A percentile compares a stretch with the other conserved stretches of the same genome.
phyloP scores from a whole-genome alignment of 805 yeast genomes.

The Pichia pseudocactophila region DNA sequence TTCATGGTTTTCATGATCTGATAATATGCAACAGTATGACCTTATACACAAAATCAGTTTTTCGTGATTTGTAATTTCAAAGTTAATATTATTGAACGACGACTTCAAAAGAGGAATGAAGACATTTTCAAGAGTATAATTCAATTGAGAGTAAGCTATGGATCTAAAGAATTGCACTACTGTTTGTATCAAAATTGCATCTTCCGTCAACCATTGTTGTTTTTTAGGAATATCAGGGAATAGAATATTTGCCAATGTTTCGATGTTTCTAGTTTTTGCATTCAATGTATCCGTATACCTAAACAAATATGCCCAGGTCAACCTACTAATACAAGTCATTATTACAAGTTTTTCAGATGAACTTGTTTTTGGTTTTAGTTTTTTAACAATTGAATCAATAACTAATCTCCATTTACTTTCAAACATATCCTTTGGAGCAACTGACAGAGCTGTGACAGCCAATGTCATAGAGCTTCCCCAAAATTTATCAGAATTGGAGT shows the following conservation, averaged over 20 bases:
- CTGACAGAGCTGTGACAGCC: conserved; percentile 66
- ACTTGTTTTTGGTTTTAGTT: conserved; percentile 52
- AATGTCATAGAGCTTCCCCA: conserved; percentile 67
- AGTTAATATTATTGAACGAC: conserved; percentile 45
- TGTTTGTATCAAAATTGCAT: conserved; percentile 51
- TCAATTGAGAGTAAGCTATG: conserved; percentile 70
- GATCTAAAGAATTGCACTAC: conserved; percentile 67
- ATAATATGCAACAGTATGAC: conserved; percentile 62
- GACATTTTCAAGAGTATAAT: conserved; percentile 70
- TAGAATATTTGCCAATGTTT: conserved; percentile 50
- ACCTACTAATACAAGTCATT: conserved; percentile 58
- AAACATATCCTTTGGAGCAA: conserved; percentile 72
- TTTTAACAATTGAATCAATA: conserved; percentile 52
- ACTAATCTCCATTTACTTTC: conserved; percentile 60
- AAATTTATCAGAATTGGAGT: conserved; percentile 33
- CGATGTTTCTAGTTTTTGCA: conserved; percentile 74
- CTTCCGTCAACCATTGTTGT: conserved; percentile 70
- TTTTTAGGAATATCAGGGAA: conserved; percentile 42
- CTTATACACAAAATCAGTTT: conserved; percentile 58
- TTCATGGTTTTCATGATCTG: conserved; percentile 47
- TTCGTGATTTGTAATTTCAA: conserved; percentile 65
- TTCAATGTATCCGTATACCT: conserved; percentile 84
- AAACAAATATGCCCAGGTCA: conserved; percentile 84
- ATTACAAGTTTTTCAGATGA: conserved; percentile 45
- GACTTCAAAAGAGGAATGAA: conserved; percentile 58